Conservation (phyloP, 169 alveolate species). For the Plasmodium knowlesi region DNA sequence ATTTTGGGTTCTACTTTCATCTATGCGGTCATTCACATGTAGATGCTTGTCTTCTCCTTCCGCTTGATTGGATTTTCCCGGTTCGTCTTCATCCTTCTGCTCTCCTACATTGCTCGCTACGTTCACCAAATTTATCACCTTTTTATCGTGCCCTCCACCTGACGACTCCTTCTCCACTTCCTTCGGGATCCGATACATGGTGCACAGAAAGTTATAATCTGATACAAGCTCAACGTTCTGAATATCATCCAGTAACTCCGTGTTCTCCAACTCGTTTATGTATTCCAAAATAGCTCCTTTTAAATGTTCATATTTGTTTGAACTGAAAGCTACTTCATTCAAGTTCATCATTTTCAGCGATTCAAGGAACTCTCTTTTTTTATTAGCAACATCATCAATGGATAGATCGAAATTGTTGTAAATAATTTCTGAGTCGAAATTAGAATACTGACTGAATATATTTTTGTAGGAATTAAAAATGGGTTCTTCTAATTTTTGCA, state of each 20-base stretch:
- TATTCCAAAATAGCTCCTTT: conserved; percentile 18
- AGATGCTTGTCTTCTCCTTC: neutral
- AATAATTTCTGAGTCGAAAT: conserved; percentile 39
- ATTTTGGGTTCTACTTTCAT: neutral
- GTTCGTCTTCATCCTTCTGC: neutral
- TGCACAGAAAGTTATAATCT: conserved; percentile 34
- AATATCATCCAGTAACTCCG: neutral
- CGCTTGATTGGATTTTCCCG: neutral
- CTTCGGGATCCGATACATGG: conserved; percentile 52
- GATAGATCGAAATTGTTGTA: conserved; percentile 51
- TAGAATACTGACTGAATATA: conserved; percentile 19
- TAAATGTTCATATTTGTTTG: conserved; percentile 28
- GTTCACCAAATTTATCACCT: neutral
- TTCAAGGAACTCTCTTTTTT: conserved; percentile 47
- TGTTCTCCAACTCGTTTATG: conserved; percentile 45
- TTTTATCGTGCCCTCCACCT: neutral
- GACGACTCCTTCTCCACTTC: neutral
- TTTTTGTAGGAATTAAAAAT: conserved; percentile 33
- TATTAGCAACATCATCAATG: conserved; percentile 28
- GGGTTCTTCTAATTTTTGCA: conserved; percentile 16
- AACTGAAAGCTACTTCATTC: conserved; percentile 16
- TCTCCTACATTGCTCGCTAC: neutral
- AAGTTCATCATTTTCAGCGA: conserved; percentile 39
- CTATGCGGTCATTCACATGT: neutral
- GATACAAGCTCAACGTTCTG: conserved; percentile 1